A percentile compares a stretch with the other conserved stretches of the same genome.
These are phyloP conservation scores for Polytrichum formosum DNA, from an alignment of 225 moss, liverwort and hornwort genomes.

Conservation along the genomic window DNA sequence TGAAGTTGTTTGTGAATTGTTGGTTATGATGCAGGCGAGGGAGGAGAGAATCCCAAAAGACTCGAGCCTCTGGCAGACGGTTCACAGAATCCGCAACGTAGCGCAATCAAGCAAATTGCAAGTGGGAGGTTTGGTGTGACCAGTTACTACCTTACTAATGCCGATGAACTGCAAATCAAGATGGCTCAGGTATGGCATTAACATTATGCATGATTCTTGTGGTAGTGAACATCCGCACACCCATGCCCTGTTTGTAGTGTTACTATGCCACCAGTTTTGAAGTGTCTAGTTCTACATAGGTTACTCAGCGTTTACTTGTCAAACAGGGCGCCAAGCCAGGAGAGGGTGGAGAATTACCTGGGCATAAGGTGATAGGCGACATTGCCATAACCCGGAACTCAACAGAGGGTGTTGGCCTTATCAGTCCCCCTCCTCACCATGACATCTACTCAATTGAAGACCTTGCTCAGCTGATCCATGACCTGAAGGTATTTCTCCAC, in stretches of 20 bases:
- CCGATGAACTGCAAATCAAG: constrained; percentile 81
- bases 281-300: too few species aligned
- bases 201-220: not conserved
- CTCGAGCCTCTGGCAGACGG: constrained; percentile 55
- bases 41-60: constrained; percentile 62
- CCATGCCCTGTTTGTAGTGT: too few species aligned
- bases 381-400: constrained; percentile 70
- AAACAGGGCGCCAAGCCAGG: constrained; percentile 75
- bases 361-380: constrained; percentile 73
- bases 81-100: constrained; percentile 62
- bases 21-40: constrained; percentile 47
- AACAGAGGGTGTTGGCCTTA: constrained; percentile 69
- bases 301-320: constrained; percentile 3
- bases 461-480: constrained; percentile 73
- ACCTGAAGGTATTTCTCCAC: constrained; percentile 49
- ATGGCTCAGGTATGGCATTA: constrained; percentile 64
- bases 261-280: too few species aligned
- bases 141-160: constrained; percentile 67
- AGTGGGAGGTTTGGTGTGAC: constrained; percentile 80
- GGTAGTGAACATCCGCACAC: too few species aligned
- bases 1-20: not conserved
- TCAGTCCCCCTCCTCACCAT: constrained; percentile 83
- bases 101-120: constrained; percentile 77
- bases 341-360: constrained; percentile 76
- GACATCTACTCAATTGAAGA: constrained; percentile 86